Percentiles rank a stretch among this genome's conserved stretches.
Evolutionary conservation across 768 basidiomycete genomes (phyloP).

Genomic region (Psilocybe cyanescens): DNA sequence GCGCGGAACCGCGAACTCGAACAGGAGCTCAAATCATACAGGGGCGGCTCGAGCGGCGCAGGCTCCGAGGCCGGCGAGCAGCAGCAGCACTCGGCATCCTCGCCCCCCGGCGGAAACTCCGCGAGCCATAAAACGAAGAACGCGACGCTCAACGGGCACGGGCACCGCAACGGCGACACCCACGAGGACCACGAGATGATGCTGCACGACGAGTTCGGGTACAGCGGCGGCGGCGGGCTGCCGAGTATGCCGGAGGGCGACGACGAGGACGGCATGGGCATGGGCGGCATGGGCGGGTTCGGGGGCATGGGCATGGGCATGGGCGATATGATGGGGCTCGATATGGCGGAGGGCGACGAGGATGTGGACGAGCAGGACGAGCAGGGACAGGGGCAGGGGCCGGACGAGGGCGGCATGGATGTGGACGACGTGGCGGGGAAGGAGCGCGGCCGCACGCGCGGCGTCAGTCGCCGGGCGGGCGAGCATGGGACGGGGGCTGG

Average conservation of each 20-base stretch:
- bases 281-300: neutral
- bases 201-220: constrained; percentile 21
- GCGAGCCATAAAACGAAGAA: neutral
- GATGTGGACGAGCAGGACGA: constrained; percentile 19
- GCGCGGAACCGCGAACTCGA: constrained; percentile 81
- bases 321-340: constrained; percentile 22
- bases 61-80: constrained; percentile 6
- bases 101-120: neutral
- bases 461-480: constrained; percentile 4
- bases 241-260: constrained; percentile 36
- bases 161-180: neutral
- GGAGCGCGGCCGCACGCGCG: neutral
- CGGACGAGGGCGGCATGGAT: constrained; percentile 24
- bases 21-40: constrained; percentile 59
- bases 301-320: constrained; percentile 12
- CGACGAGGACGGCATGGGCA: constrained; percentile 22
- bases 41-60: constrained; percentile 26
- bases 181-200: constrained; percentile 24
- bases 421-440: neutral
- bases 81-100: neutral
- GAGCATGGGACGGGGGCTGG: neutral
- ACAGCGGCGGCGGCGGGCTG: constrained; percentile 22
- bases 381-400: constrained; percentile 23
- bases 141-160: neutral
- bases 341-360: constrained; percentile 14